phyloP scores from a whole-genome alignment of 2,329 filamentous ascomycete species.

The Penicillium griseofulvum region DNA sequence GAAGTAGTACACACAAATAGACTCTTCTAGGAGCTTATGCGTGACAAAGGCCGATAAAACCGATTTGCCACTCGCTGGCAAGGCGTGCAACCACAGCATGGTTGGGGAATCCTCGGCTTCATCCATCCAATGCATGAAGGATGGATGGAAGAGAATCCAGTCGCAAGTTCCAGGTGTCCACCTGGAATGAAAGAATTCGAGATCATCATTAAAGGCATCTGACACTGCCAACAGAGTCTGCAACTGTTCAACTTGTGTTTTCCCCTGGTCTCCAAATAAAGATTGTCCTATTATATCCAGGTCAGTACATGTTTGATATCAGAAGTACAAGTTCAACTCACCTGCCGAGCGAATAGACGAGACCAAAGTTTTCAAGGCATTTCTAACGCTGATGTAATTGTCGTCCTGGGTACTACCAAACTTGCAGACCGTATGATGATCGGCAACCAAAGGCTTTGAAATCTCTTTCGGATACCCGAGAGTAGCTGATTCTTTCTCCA shows the following conservation, averaged over 20 bases:
- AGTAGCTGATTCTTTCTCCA: constrained; percentile 44
- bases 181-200: not conserved
- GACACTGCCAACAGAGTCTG: not conserved
- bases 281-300: not conserved
- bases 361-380: constrained; percentile 11
- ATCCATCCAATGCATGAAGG: not conserved
- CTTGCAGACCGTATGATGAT: constrained; percentile 47
- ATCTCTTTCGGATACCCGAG: constrained; percentile 46
- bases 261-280: not conserved
- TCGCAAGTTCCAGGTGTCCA: not conserved
- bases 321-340: not conserved
- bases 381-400: constrained; percentile 35
- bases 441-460: constrained; percentile 39
- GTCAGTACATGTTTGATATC: not conserved
- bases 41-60: not conserved
- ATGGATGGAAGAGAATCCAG: not conserved
- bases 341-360: not conserved
- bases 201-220: not conserved
- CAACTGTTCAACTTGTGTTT: not conserved
- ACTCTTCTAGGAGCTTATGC: not conserved
- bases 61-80: not conserved
- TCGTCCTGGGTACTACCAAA: constrained; percentile 37
- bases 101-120: not conserved
- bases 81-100: not conserved
- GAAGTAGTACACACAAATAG: not conserved